phyloP scores from a whole-genome alignment of 805 yeast genomes.

The Candida insectorum region DNA sequence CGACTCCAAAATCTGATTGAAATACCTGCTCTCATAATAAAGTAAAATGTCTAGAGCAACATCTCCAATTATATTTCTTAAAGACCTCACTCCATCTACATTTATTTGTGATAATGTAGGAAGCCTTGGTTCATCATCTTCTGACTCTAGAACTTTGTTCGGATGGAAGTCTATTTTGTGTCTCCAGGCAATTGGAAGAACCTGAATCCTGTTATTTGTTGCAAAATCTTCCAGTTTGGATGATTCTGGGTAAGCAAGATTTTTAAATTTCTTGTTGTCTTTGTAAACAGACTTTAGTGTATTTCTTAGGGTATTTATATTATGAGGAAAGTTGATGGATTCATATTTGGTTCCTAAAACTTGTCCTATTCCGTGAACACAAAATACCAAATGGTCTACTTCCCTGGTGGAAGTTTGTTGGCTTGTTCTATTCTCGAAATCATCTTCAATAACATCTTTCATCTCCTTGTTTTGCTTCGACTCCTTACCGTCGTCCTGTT shows the following conservation, averaged over 20 bases:
- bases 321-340: slow-evolving; percentile 83
- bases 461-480: slow-evolving; percentile 24
- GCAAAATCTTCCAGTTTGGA: slow-evolving; percentile 10
- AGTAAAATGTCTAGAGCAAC: slow-evolving; percentile 81
- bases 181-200: slow-evolving; percentile 90
- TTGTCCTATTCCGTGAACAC: slow-evolving; percentile 96
- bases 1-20: slow-evolving; percentile 55
- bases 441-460: slow-evolving; percentile 47
- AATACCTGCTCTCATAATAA: slow-evolving; percentile 69
- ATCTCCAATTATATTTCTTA: slow-evolving; percentile 80
- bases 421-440: slow-evolving; percentile 38
- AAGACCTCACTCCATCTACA: slow-evolving; percentile 70
- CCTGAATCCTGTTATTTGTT: slow-evolving; percentile 65
- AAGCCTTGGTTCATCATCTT: slow-evolving; percentile 35
- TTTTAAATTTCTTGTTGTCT: slow-evolving; percentile 37
- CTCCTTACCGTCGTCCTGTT: slow-evolving; percentile 8
- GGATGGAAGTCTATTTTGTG: slow-evolving; percentile 66
- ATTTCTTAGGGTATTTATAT: slow-evolving; percentile 62
- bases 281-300: slow-evolving; percentile 51
- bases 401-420: slow-evolving; percentile 24
- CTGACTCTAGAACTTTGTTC: slow-evolving; percentile 28
- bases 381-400: slow-evolving; percentile 68
- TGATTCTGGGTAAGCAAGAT: slow-evolving; percentile 30
- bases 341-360: slow-evolving; percentile 74
- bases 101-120: slow-evolving; percentile 73